A percentile compares a stretch with the other conserved stretches of the same genome.
Conservation (phyloP, 2,329 filamentous ascomycete genomes). For the Diaporthe citrichinensis region DNA sequence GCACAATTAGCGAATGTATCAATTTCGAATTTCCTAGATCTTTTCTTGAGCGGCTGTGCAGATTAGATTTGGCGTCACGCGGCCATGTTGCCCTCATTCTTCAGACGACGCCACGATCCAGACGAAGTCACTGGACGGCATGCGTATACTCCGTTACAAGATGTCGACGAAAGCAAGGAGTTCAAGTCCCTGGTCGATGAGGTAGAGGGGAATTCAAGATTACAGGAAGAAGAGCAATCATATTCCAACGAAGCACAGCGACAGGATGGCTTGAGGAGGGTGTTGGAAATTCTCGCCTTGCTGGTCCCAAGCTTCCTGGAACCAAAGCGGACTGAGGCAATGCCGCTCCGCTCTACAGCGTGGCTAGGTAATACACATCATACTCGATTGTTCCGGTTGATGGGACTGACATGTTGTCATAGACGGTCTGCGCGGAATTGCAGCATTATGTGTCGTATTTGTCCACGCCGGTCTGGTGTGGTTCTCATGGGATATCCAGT, state of each 20-base stretch:
- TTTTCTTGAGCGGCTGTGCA: neutral
- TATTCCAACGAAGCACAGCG: neutral
- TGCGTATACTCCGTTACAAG: neutral
- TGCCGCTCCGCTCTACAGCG: slow-evolving; percentile 31
- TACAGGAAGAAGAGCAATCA: neutral
- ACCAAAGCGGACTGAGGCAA: neutral
- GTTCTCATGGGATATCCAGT: slow-evolving; percentile 42
- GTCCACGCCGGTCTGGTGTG: slow-evolving; percentile 42
- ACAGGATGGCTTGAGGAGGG: neutral
- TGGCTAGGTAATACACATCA: slow-evolving; percentile 35
- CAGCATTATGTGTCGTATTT: slow-evolving; percentile 44
- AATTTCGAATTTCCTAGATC: neutral
- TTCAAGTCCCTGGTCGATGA: neutral
- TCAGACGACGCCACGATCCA: neutral
- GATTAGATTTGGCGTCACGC: neutral
- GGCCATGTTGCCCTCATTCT: neutral
- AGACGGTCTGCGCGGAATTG: slow-evolving; percentile 46
- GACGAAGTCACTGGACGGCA: neutral
- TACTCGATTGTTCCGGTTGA: neutral
- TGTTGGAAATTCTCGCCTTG: neutral
- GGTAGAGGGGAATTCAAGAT: neutral
- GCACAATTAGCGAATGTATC: neutral
- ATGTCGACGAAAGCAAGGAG: neutral
- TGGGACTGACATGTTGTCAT: slow-evolving; percentile 9
- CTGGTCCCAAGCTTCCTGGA: slow-evolving; percentile 20